Percentiles rank a stretch among this genome's conserved stretches.
These are phyloP conservation scores for Cornus florida DNA, from an alignment of 148 eudicot genomes.

Conservation along the genomic window DNA sequence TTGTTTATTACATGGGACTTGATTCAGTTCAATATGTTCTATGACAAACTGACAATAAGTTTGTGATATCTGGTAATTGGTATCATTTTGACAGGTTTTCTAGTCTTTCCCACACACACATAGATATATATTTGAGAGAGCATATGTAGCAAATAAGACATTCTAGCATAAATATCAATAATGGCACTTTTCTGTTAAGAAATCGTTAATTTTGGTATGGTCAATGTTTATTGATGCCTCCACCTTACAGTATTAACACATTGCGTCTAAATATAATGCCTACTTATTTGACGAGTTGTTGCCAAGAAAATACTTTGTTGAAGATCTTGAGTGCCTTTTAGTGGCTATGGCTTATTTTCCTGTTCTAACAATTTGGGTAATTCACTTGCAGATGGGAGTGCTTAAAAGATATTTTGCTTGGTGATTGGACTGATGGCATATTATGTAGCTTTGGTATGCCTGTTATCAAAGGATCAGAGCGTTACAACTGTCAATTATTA, in stretches of 20 bases:
- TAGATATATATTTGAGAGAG: too few relatives aligned
- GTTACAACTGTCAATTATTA: constrained; percentile 90
- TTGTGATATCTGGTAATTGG: neutral
- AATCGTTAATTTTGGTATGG: neutral
- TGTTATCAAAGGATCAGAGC: constrained; percentile 70
- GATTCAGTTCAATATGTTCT: neutral
- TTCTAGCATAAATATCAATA: neutral
- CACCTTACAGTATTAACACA: neutral
- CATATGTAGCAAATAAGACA: neutral
- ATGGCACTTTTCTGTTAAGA: neutral
- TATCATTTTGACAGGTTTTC: too few relatives aligned
- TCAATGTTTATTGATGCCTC: neutral
- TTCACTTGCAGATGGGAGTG: constrained; percentile 85
- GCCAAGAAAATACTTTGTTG: neutral
- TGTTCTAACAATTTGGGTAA: constrained; percentile 5
- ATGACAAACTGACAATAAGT: neutral
- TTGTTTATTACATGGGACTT: neutral
- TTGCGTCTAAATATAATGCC: neutral
- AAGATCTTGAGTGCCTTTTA: neutral
- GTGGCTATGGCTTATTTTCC: neutral
- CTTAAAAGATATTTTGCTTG: constrained; percentile 71
- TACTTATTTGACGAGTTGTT: neutral
- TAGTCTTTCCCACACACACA: too few relatives aligned
- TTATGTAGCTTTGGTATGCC: constrained; percentile 98
- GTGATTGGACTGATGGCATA: constrained; percentile 85